Base-by-base conservation (phyloP, 305 asterid species). In the Fraxinus baroniana region DNA sequence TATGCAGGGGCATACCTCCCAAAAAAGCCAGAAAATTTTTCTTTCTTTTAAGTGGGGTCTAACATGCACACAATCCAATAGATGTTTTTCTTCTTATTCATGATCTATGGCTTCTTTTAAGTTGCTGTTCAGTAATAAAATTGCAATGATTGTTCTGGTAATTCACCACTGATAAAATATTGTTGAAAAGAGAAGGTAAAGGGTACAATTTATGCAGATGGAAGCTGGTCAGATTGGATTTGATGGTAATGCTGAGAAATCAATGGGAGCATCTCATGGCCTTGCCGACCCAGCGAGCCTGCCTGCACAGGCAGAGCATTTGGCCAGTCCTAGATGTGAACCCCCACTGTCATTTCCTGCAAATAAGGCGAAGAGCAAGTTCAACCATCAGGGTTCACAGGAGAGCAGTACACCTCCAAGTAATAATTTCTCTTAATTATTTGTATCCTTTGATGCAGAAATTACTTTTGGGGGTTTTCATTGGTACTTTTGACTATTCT, bases 361-460 rank as follows among this genome's bases (percentile, higher is more conserved):
- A 13, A 85, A 78, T 77, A 83, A 75, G 83, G 84, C 82, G 82
- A 82, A 83, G 80, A 78, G 35, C 75, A 78, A 79, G 30, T 77
- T 80, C 44, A 62, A 77, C 84, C 80, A 73, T 79, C 90, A 55
- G 33, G 79, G 80, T 74, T 66, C 85, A 52, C 85, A 55, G 55
- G 90, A 84, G 80, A 90, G 80, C 70, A 83, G 74, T 81, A n/a
- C 84, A 83, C 33, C 86, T 78, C 89, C 90, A 86, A 87, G 91
- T 90, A 90, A 78, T 72, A 37, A 20, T 22, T 78, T 46, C 77
- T 86, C 52, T 80, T 76, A 17, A 22, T 39, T 13, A 44, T 39
- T 46, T 78, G 35, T 33, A 49, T 32, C 33, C 8, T 68, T 73
- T 20, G 41, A n/a, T 75, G 72, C 68, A 33, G 80, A 39, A 70